Evolutionary conservation across 768 basidiomycete species (phyloP), one percentile per base, ranked within the genome.

Genomic region (Tylopilus sp.): DNA sequence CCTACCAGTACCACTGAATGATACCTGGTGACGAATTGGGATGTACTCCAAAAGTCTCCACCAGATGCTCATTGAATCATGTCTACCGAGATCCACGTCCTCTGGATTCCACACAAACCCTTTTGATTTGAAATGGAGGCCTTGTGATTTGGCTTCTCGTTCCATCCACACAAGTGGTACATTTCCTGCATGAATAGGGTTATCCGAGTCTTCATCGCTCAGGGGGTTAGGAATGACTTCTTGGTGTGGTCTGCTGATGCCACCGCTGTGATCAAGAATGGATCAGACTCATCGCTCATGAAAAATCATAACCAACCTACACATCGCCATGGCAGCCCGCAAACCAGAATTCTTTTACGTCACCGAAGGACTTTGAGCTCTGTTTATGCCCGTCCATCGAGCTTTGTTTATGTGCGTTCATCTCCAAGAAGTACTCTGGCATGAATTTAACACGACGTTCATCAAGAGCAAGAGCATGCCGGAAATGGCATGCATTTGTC

Each of bases 331-430:
- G 56, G 21, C 30, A 19, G 2, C 58, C 56, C 0, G 52, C 50
- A 7, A 59, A 59, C 58, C 58, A 59, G 14, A 58, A 44, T 41
- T 58, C 58, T 34, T 58, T 40, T 3, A 59, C 36, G 8, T 58
- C 56, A 17, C 43, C 25, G 24, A 30, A 10, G 16, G 37, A 14
- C 0, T 25, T 19, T 55, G 8, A 16, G 41, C 28, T n/a, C n/a
- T n/a, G n/a, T n/a, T n/a, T n/a, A n/a, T n/a, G n/a, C n/a, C n/a
- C n/a, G n/a, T n/a, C n/a, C n/a, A n/a, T n/a, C n/a, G n/a, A n/a
- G n/a, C n/a, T 48, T 44, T 6, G 29, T 31, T 10, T 21, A 33
- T 31, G 45, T 6, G 45, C 31, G 10, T 59, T 59, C 34, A 54
- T 12, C 30, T 57, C 58, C 14, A 6, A 1, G 28, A 59, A 59